Percentiles rank a stretch among this genome's conserved stretches.
phyloP scores from a whole-genome alignment of 2,329 filamentous ascomycete genomes.

The Myriosclerotinia scirpicola region DNA sequence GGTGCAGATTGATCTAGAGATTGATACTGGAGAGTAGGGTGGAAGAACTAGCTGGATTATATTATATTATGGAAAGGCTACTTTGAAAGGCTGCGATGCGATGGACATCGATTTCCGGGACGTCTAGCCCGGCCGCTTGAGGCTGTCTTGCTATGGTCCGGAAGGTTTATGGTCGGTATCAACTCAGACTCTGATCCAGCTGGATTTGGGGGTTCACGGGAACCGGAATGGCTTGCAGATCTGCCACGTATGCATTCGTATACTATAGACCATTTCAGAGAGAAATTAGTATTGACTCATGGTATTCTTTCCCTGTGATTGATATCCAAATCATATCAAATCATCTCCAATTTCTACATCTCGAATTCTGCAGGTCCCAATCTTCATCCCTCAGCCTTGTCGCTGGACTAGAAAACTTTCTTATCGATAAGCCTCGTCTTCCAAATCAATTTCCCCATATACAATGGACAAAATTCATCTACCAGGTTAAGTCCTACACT shows the following conservation, averaged over 20 bases:
- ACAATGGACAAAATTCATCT: not conserved
- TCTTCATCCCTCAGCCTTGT: constrained; percentile 1
- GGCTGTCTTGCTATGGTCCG: not conserved
- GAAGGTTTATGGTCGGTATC: not conserved
- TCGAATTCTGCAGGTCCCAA: not conserved
- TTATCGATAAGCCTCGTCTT: constrained; percentile 21
- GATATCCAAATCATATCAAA: not conserved
- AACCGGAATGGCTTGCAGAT: constrained; percentile 15
- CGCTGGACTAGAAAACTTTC: not conserved
- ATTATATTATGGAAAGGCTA: not conserved
- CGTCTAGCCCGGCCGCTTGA: no score
- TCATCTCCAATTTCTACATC: not conserved
- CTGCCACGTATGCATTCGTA: constrained; percentile 18
- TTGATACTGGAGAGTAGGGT: constrained; percentile 41
- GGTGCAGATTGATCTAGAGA: constrained; percentile 51
- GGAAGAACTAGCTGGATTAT: no score
- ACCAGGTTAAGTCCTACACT: not conserved
- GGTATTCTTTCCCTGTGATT: not conserved
- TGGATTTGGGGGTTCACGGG: not conserved
- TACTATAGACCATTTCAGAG: not conserved
- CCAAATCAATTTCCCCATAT: not conserved
- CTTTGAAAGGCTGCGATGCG: no score
- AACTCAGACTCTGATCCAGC: not conserved
- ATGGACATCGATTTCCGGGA: not conserved
- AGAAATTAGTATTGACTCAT: not conserved